Base-by-base conservation (phyloP, 2,329 filamentous ascomycete genomes). In the Claviceps spartinae region DNA sequence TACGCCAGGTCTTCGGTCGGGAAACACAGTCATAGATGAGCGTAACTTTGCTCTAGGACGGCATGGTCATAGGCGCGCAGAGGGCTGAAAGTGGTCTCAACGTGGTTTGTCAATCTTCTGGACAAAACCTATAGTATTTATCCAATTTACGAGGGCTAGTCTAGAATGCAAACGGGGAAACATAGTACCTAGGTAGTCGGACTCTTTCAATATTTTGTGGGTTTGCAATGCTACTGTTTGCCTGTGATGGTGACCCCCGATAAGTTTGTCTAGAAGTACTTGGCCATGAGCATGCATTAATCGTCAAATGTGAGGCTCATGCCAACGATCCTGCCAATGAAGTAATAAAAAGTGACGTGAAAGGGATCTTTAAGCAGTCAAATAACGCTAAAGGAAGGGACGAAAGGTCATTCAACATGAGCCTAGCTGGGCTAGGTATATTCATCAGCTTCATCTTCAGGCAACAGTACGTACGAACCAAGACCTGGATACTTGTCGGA, bases 11-110 rank as follows among this genome's bases (percentile, higher is more conserved):
- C 56, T 70, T 47, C 62, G 60, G 47, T 66, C 67, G 13, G 69
- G 69, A 1, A 63, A 68, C 54, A 71, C 69, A 13, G 67, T 65
- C 11, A 62, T 70, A 55, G 67, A 70, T 48, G 65, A 68, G 45
- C 62, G 67, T 36, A 69, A 63, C 55, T 68, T 68, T 57, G 54
- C 54, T n/a, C 52, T 60, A 42, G 53, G 36, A 24, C 51, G 40
- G 50, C 4, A 20, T 30, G 22, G 22, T 5, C 2, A 38, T 34
- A 18, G 36, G 26, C 20, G 22, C 47, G 30, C 22, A 30, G 40
- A 8, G 22, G 47, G 22, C 34, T 40, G 41, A 45, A 26, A n/a
- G 42, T 5, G 26, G 18, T 24, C 16, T 20, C 14, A 22, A 47
- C 13, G 42, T 18, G 34, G 5, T 22, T 38, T 36, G 38, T 48